Base-by-base conservation (phyloP, 2,329 filamentous ascomycete species). In the Pyrenophora seminiperda region DNA sequence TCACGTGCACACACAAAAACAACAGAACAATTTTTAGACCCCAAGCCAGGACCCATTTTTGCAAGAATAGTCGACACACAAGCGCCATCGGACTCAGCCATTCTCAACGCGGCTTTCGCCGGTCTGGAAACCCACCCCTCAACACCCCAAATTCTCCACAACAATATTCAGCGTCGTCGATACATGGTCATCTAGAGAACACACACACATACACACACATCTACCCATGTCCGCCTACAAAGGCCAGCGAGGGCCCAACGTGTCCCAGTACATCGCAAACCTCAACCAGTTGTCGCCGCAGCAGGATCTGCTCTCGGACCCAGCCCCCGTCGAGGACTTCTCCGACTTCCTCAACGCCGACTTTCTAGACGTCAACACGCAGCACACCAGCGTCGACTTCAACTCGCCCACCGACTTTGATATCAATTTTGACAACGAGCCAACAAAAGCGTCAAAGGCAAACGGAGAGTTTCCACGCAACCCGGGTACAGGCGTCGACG, bases 221-320 rank as follows among this genome's bases (percentile, higher is more conserved):
- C 54, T 46, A 54, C 55, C 44, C 66, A 91, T 91, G 88, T 85
- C 89, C 72, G 82, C 79, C 71, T 91, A 85, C 81, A 86, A 82
- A 74, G 87, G 86, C 68, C 88, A 90, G 56, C 86, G 88, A 70
- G 89, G 84, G 64, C 88, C 90, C 68, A 96, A 96, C 74, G 89
- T 96, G 76, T 91, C 91, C 68, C 88, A 91, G 69, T 96, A 94
- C 77, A 82, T 97, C 60, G 88, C 90, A 66, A 88, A 92, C 62
- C 81, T 97, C 66, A 96, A 96, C 78, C 83, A 82, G 37, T 78
- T 87, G 47, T 82, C 81, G 20, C 75, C 80, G 50, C 56, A 59
- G 17, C 54, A 67, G 44, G 68, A 72, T 34, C 54, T 53, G 24
- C 53, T 60, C 50, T 54, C 58, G 29, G 67, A 72, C 10, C 64